Evolutionary conservation across 2,329 filamentous ascomycete species (phyloP).

Genomic region (Plectosphaerella sp.): DNA sequence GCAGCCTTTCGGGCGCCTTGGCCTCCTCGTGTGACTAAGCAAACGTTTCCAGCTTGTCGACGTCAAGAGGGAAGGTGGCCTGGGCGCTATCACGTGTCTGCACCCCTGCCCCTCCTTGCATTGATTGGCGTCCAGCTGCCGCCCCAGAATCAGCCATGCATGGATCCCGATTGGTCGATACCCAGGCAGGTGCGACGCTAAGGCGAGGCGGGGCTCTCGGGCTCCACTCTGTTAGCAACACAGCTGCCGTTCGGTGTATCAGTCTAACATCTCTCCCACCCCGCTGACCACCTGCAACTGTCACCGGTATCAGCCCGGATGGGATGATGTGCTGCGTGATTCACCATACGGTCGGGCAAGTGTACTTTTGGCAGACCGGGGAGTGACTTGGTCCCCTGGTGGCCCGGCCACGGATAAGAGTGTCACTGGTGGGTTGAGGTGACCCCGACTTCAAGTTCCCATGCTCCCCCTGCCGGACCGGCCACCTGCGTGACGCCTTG

Average conservation of each 20-base stretch:
- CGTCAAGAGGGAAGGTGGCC: background rate
- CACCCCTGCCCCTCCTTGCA: background rate
- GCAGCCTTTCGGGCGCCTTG: slow-evolving; percentile 12
- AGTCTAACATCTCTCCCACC: background rate
- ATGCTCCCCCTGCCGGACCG: background rate
- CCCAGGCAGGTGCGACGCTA: background rate
- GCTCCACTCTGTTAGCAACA: background rate
- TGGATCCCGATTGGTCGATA: background rate
- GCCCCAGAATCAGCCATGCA: background rate
- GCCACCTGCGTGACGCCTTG: background rate
- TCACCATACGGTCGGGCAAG: slow-evolving; percentile 1
- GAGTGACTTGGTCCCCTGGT: background rate
- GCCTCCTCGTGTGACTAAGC: background rate
- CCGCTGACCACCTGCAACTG: background rate
- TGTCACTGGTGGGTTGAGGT: background rate
- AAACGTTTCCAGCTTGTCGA: background rate
- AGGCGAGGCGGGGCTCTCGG: background rate
- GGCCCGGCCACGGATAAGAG: background rate
- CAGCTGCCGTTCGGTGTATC: background rate
- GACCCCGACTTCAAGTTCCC: background rate
- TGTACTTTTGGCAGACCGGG: background rate
- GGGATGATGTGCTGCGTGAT: slow-evolving; percentile 1
- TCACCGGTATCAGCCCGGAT: background rate
- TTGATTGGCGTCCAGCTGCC: background rate
- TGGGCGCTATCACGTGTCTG: background rate